Evolutionary conservation across 768 basidiomycete species (phyloP).

Genomic region (Hirschioporus abietinus): DNA sequence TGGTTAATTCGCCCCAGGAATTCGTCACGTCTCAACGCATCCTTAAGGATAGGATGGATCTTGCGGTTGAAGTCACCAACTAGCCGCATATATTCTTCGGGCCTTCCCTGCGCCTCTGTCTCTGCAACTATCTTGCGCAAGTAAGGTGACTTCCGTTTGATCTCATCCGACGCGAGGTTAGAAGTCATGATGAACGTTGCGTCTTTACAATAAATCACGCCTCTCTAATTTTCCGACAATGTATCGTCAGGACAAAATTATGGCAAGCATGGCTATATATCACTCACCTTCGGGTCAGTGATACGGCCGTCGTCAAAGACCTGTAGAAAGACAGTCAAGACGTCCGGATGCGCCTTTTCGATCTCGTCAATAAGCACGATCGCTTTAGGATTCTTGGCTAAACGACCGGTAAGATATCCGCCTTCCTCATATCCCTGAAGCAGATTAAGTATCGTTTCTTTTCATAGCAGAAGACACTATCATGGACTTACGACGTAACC

Average conservation of each 20-base stretch:
- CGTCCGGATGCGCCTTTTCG: conserved; percentile 39
- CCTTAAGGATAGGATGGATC: conserved; percentile 27
- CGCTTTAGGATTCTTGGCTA: conserved; percentile 2
- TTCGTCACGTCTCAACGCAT: conserved; percentile 20
- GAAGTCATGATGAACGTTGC: conserved; percentile 39
- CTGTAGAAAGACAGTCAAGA: conserved; percentile 41
- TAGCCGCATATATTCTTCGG: neutral
- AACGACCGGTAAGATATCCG: neutral
- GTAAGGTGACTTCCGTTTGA: conserved; percentile 12
- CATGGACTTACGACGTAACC: neutral
- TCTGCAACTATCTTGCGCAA: conserved; percentile 27
- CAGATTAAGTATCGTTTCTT: neutral
- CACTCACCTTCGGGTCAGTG: conserved; percentile 30
- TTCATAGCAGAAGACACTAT: neutral
- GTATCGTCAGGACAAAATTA: neutral
- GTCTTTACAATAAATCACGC: conserved; percentile 30
- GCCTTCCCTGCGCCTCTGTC: conserved; percentile 14
- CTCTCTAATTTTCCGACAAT: conserved; percentile 21
- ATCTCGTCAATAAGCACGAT: conserved; percentile 18
- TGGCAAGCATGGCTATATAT: conserved; percentile 8
- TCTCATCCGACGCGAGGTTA: conserved; percentile 26
- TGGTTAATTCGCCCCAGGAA: conserved; percentile 35
- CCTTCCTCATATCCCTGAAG: conserved; percentile 2
- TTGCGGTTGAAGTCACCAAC: conserved; percentile 15
- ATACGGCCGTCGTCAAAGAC: conserved; percentile 41